Percentiles rank a stretch among this genome's conserved stretches.
Evolutionary conservation across 768 basidiomycete species (phyloP).

Genomic region (Stropharia rugosoannulata): DNA sequence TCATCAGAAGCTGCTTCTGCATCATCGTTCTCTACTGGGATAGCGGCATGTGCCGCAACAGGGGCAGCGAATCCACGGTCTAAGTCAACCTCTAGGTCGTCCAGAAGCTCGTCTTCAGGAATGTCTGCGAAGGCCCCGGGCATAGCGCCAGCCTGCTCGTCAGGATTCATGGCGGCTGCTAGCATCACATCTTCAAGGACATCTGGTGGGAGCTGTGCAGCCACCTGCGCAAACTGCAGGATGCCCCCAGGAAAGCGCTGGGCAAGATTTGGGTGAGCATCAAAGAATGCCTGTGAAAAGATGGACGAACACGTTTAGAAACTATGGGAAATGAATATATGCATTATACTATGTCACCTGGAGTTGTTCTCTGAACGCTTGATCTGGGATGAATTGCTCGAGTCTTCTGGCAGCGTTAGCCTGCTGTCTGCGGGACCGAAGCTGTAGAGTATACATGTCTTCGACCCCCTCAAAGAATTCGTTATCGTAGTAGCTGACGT

Average conservation of each 20-base stretch:
- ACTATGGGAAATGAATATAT: not conserved
- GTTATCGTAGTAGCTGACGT: conserved; percentile 62
- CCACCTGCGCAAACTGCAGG: conserved; percentile 59
- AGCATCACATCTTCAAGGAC: conserved; percentile 62
- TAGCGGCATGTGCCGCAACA: not conserved
- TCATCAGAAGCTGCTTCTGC: conserved; percentile 28
- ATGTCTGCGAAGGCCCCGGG: conserved; percentile 42
- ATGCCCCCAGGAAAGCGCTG: conserved; percentile 64
- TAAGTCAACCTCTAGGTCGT: conserved; percentile 1
- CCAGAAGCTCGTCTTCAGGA: conserved; percentile 2
- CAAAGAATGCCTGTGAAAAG: conserved; percentile 46
- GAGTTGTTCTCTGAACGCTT: conserved; percentile 54
- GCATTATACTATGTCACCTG: conserved; percentile 35
- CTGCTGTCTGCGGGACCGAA: conserved; percentile 40
- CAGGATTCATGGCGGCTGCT: conserved; percentile 37
- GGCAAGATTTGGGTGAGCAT: conserved; percentile 53
- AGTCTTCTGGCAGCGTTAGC: conserved; percentile 50
- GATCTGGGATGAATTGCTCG: conserved; percentile 58
- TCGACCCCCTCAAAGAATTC: conserved; percentile 73
- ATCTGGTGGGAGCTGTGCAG: conserved; percentile 54
- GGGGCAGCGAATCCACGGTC: not conserved
- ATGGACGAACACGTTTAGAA: conserved; percentile 1
- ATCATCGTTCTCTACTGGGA: conserved; percentile 23
- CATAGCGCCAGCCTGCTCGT: conserved; percentile 40
- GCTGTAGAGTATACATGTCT: conserved; percentile 41